Conservation (phyloP, 768 basidiomycete species). For the Russula dissimulans region DNA sequence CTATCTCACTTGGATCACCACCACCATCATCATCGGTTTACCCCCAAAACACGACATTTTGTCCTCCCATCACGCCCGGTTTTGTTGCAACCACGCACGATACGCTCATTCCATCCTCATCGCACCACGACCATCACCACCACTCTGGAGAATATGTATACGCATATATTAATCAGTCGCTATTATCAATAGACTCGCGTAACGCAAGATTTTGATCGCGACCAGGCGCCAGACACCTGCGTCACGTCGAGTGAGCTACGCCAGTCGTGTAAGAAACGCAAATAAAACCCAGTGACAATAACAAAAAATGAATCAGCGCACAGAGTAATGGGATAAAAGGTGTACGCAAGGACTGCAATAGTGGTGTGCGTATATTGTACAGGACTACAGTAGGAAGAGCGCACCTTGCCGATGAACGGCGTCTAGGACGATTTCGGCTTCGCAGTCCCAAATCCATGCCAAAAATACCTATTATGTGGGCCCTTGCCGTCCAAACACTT, state of each 20-base stretch:
- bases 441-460: too few relatives aligned
- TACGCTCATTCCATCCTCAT: not conserved
- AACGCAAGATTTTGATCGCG: not conserved
- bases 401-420: too few relatives aligned
- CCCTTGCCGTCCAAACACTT: too few relatives aligned
- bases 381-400: too few relatives aligned
- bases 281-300: not conserved
- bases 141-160: slow-evolving; percentile 13
- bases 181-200: slow-evolving; percentile 5
- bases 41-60: slow-evolving; percentile 1
- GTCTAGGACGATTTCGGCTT: too few relatives aligned
- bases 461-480: too few relatives aligned
- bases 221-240: not conserved
- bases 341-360: not conserved
- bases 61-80: slow-evolving; percentile 1
- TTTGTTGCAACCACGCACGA: slow-evolving; percentile 8
- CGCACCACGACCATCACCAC: slow-evolving; percentile 4
- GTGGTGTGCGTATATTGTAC: not conserved
- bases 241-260: not conserved
- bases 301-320: not conserved
- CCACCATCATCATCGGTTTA: not conserved
- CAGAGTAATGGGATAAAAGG: too few relatives aligned
- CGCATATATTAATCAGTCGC: slow-evolving; percentile 13
- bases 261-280: not conserved
- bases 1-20: not conserved